Evolutionary conservation across 148 eudicot species (phyloP).

Genomic region (Cornus kousa): DNA sequence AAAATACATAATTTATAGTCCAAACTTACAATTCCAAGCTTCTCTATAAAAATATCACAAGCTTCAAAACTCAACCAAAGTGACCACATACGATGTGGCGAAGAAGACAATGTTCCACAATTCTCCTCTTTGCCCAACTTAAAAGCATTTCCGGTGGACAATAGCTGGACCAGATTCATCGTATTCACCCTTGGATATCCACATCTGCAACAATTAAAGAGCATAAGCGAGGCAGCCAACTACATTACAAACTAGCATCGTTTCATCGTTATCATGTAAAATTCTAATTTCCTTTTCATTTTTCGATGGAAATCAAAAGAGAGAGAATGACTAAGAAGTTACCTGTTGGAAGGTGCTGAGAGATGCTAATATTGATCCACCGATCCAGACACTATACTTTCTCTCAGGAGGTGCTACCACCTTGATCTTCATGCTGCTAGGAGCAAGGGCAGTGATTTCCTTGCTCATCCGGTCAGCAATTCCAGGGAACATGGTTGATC

Average conservation of each 20-base stretch:
- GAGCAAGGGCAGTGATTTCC: constrained; percentile 30
- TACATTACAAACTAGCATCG: neutral
- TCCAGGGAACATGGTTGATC: constrained; percentile 28
- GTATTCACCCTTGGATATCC: constrained; percentile 28
- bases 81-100: neutral
- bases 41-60: constrained; percentile 10
- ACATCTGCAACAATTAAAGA: constrained; percentile 16
- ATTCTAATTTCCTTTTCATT: neutral
- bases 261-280: neutral
- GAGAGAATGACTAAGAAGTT: neutral
- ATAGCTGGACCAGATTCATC: constrained; percentile 28
- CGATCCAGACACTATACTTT: constrained; percentile 29
- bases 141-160: constrained; percentile 27
- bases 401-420: constrained; percentile 30
- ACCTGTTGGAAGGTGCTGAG: constrained; percentile 33
- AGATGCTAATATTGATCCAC: constrained; percentile 26
- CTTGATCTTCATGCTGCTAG: constrained; percentile 30
- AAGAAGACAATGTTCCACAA: neutral
- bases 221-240: constrained; percentile 8
- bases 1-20: constrained; percentile 1
- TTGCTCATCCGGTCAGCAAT: constrained; percentile 29
- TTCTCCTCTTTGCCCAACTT: constrained; percentile 1
- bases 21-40: constrained; percentile 12
- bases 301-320: neutral
- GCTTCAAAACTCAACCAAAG: constrained; percentile 7